These are phyloP conservation scores for Erodium chrysanthum DNA, from an alignment of 441 rosid genomes.

Conservation along the genomic window DNA sequence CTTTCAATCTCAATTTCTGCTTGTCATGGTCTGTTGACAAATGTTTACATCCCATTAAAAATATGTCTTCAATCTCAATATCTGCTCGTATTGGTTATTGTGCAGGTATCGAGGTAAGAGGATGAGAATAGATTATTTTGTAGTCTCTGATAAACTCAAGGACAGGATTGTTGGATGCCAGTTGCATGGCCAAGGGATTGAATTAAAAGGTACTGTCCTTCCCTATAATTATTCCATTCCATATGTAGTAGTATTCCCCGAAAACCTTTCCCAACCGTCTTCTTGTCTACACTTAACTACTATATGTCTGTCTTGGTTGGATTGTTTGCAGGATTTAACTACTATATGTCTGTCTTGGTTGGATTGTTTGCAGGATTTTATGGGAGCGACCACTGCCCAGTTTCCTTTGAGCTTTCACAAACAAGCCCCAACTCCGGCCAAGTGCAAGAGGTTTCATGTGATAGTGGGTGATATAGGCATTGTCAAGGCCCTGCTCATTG, in stretches of 20 bases:
- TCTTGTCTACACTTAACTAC: background rate
- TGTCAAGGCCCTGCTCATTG: background rate
- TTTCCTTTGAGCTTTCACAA: slow-evolving; percentile 58
- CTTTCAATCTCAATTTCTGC: background rate
- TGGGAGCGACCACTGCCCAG: slow-evolving; percentile 94
- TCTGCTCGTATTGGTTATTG: background rate
- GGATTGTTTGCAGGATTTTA: slow-evolving; percentile 45
- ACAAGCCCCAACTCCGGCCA: slow-evolving; percentile 23
- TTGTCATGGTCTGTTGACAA: background rate
- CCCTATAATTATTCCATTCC: too few species aligned
- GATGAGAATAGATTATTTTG: slow-evolving; percentile 84
- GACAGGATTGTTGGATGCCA: slow-evolving; percentile 56
- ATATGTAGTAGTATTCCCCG: background rate
- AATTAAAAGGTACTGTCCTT: slow-evolving; percentile 63
- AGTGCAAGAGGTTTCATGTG: slow-evolving; percentile 4
- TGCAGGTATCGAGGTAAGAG: slow-evolving; percentile 84
- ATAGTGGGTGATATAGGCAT: slow-evolving; percentile 6
- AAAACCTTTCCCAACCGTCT: background rate
- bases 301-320: background rate
- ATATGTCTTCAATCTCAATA: background rate
- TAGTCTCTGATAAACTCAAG: slow-evolving; percentile 60
- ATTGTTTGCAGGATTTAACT: slow-evolving; percentile 5
- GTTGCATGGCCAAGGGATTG: slow-evolving; percentile 76
- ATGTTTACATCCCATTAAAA: too few species aligned
- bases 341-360: background rate